These are phyloP conservation scores for Ceratobasidium theobromae DNA, from an alignment of 1,284 basidiomycete species.

Conservation along the genomic window DNA sequence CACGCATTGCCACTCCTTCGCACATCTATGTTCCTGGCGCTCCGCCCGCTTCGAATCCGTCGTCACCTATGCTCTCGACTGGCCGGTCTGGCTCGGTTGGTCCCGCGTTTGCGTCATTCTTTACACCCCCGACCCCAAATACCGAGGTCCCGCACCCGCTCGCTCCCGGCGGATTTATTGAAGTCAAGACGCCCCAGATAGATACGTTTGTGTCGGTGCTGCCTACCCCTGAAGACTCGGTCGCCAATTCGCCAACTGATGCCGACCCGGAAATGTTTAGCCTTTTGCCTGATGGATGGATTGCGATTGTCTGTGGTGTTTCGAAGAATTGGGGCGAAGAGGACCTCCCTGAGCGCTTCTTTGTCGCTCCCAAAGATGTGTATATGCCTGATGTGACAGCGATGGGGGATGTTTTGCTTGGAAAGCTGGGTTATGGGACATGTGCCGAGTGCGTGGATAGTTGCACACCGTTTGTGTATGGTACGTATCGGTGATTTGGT, in stretches of 20 bases:
- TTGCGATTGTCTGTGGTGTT: slow-evolving; percentile 74
- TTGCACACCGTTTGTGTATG: slow-evolving; percentile 71
- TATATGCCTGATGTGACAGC: slow-evolving; percentile 81
- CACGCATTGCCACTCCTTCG: slow-evolving; percentile 47
- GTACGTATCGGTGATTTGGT: slow-evolving; percentile 44
- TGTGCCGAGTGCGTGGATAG: slow-evolving; percentile 52
- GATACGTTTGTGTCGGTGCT: neutral
- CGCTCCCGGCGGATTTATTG: slow-evolving; percentile 23
- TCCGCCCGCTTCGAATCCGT: slow-evolving; percentile 44
- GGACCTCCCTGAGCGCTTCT: slow-evolving; percentile 67
- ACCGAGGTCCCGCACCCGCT: slow-evolving; percentile 39
- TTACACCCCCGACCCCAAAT: slow-evolving; percentile 10
- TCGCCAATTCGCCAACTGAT: slow-evolving; percentile 12
- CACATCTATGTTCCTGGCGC: slow-evolving; percentile 58
- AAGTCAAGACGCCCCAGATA: neutral
- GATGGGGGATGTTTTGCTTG: slow-evolving; percentile 65
- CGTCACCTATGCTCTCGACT: slow-evolving; percentile 32
- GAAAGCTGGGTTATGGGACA: slow-evolving; percentile 54
- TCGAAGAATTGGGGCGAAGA: slow-evolving; percentile 57
- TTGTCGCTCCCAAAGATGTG: slow-evolving; percentile 68
- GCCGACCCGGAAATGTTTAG: slow-evolving; percentile 37
- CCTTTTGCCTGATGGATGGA: slow-evolving; percentile 69
- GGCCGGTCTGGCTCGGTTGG: neutral
- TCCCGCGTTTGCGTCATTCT: slow-evolving; percentile 15
- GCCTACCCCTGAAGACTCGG: slow-evolving; percentile 5